Evolutionary conservation across 176 grass and related monocot genomes (phyloP).

Genomic region (Oryza meyeriana): DNA sequence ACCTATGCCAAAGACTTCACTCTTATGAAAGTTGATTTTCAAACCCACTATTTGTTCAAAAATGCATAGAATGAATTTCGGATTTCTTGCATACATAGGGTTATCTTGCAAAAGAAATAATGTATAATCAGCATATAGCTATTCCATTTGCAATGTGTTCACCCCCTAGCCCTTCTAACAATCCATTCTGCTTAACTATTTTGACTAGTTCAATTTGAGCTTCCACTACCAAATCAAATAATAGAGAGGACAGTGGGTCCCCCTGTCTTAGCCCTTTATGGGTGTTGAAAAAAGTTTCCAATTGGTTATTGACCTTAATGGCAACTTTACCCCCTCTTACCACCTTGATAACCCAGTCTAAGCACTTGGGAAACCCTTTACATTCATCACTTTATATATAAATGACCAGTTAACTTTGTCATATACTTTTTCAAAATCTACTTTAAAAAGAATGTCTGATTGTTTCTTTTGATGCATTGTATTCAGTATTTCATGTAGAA

Average conservation of each 20-base stretch:
- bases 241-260: accelerated
- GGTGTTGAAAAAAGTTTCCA: accelerated
- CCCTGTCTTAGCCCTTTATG: neutral
- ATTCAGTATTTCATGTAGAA: no score
- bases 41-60: neutral
- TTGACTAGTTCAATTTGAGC: no score
- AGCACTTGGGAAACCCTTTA: neutral
- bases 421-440: neutral
- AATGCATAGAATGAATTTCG: neutral
- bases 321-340: neutral
- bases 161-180: accelerated
- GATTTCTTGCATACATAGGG: neutral
- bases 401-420: no score
- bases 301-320: neutral
- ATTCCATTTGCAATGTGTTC: neutral
- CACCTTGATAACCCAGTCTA: neutral
- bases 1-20: no score
- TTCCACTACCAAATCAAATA: no score
- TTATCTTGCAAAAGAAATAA: neutral
- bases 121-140: neutral
- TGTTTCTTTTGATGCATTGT: neutral
- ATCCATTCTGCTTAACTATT: no score
- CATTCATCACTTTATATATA: neutral
- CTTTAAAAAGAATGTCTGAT: neutral
- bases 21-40: no score